phyloP scores from a whole-genome alignment of 2,329 filamentous ascomycete species.

The Ophiostoma himal-ulmi region DNA sequence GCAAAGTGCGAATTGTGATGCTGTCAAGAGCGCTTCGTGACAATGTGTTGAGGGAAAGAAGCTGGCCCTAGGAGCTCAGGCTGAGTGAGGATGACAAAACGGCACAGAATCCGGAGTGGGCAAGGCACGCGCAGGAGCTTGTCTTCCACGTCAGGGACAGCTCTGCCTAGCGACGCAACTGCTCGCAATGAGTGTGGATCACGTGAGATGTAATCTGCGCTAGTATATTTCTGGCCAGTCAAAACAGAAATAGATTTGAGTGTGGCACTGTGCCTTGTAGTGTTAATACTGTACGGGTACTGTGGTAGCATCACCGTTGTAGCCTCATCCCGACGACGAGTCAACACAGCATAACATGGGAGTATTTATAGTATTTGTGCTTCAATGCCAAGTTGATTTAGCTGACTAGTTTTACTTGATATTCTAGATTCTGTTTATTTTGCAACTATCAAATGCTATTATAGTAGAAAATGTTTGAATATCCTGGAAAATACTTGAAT shows the following conservation, averaged over 20 bases:
- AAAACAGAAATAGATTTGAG: not conserved
- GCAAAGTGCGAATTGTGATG: not conserved
- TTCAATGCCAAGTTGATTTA: too few relatives aligned
- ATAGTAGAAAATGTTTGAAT: too few relatives aligned
- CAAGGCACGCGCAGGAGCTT: constrained; percentile 3
- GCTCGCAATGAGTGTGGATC: not conserved
- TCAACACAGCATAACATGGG: too few relatives aligned
- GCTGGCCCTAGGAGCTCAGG: not conserved
- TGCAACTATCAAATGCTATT: too few relatives aligned
- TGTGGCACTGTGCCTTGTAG: not conserved
- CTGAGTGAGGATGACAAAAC: not conserved
- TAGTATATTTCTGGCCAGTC: not conserved
- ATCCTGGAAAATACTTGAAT: too few relatives aligned
- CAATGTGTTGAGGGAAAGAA: not conserved
- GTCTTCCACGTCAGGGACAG: constrained; percentile 16
- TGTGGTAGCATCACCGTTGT: not conserved
- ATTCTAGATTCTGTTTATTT: too few relatives aligned
- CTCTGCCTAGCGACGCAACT: constrained; percentile 17
- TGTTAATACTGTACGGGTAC: not conserved
- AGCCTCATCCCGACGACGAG: not conserved
- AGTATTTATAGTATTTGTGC: too few relatives aligned
- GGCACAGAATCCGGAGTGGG: not conserved
- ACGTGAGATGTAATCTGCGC: not conserved
- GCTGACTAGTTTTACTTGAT: too few relatives aligned
- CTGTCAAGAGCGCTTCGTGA: not conserved